Percentiles rank a stretch among this genome's conserved stretches.
phyloP scores from a whole-genome alignment of 1,284 basidiomycete genomes.

The Peniophora sp. region DNA sequence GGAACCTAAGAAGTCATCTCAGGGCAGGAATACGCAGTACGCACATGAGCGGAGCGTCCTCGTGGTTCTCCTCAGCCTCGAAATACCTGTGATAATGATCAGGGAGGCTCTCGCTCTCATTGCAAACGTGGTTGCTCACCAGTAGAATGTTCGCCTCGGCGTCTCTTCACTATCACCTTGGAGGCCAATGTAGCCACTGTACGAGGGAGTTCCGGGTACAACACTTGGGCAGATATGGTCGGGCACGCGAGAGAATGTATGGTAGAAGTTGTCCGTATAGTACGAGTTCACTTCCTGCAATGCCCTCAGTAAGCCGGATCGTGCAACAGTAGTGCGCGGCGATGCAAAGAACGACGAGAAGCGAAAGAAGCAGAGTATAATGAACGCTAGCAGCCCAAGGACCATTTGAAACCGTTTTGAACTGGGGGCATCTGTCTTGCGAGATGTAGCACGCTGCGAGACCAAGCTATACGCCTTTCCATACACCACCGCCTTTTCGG shows the following conservation, averaged over 20 bases:
- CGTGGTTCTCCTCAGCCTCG: not conserved
- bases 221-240: conserved; percentile 1
- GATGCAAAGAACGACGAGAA: too few relatives aligned
- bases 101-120: too few relatives aligned
- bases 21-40: not conserved
- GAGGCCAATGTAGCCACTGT: conserved; percentile 23
- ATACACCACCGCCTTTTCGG: too few relatives aligned
- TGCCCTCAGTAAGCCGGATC: too few relatives aligned
- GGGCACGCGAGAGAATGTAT: not conserved
- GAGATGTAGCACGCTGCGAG: too few relatives aligned
- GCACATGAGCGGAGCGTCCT: not conserved
- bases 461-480: too few relatives aligned
- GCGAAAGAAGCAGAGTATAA: too few relatives aligned
- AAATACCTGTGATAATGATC: not conserved
- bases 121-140: conserved; percentile 14
- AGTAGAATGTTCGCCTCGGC: conserved; percentile 25
- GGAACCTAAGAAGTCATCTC: not conserved
- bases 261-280: not conserved
- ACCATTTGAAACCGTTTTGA: too few relatives aligned
- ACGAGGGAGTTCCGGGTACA: conserved; percentile 7
- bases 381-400: too few relatives aligned
- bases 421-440: too few relatives aligned
- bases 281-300: too few relatives aligned
- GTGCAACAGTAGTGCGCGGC: too few relatives aligned
- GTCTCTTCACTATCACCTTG: conserved; percentile 16